Percentiles rank a stretch among this genome's conserved stretches.
These are phyloP conservation scores for Perkinsus marinus DNA, from an alignment of 169 alveolate species.

Conservation along the genomic window DNA sequence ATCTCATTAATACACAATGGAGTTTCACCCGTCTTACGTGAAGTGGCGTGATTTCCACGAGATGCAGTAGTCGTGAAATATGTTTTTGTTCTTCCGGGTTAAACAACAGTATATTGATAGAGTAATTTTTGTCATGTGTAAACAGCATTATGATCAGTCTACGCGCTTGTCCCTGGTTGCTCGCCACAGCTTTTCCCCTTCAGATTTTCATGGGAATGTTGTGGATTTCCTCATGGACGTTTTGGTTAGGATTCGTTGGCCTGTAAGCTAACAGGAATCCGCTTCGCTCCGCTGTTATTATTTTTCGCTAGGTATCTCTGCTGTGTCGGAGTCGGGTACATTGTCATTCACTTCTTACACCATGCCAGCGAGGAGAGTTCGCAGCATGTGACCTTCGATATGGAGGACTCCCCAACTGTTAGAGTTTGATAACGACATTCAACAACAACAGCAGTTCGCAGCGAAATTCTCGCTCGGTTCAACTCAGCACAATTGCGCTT, in stretches of 20 bases:
- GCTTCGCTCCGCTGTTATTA: background rate
- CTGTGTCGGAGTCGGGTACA: background rate
- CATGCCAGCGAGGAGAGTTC: background rate
- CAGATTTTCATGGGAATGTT: background rate
- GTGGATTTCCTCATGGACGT: background rate
- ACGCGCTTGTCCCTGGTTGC: no score
- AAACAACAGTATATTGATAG: no score
- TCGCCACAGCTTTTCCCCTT: background rate
- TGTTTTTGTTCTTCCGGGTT: no score
- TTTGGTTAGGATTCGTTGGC: background rate
- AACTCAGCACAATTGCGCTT: background rate
- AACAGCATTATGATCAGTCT: no score
- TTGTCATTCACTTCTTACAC: background rate
- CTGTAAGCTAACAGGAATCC: background rate
- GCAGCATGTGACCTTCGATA: background rate
- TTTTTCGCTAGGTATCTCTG: background rate
- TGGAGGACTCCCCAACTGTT: background rate
- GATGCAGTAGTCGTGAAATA: no score
- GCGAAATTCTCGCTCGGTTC: no score
- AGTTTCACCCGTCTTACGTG: no score
- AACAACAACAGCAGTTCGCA: no score
- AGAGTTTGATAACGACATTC: background rate
- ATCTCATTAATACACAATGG: no score
- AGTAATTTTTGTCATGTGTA: no score
- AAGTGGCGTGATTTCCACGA: no score